A percentile compares a stretch with the other conserved stretches of the same genome.
Conservation (phyloP, 169 alveolate genomes). For the Miamiensis avidus region DNA sequence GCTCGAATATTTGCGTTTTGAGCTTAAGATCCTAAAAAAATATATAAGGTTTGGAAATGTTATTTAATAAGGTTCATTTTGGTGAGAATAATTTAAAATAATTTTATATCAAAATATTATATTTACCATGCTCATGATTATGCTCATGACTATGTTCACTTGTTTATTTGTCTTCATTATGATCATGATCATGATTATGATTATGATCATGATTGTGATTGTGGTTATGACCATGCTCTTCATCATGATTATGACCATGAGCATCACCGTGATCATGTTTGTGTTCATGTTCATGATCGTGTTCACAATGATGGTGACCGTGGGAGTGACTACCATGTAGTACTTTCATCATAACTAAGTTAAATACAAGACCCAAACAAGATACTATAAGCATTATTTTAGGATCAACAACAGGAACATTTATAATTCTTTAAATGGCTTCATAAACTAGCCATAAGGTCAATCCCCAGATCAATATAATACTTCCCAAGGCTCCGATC, state of each 20-base stretch:
- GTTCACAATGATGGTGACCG: constrained; percentile 6
- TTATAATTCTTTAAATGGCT: constrained; percentile 65
- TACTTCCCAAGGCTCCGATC: constrained; percentile 68
- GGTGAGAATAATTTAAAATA: too few species aligned
- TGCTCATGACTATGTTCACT: background rate
- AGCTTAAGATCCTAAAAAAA: background rate
- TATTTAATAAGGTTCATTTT: too few species aligned
- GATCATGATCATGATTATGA: constrained; percentile 32
- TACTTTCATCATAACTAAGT: constrained; percentile 43
- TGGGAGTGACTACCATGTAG: constrained; percentile 8
- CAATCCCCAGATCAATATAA: constrained; percentile 71
- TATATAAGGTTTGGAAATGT: too few species aligned
- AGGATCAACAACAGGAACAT: constrained; percentile 65
- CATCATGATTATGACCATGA: constrained; percentile 13
- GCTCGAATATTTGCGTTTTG: constrained; percentile 90
- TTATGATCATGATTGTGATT: constrained; percentile 29
- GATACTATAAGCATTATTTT: constrained; percentile 69
- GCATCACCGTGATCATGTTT: background rate
- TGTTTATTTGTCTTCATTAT: too few species aligned
- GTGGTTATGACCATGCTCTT: constrained; percentile 34
- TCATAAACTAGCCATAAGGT: constrained; percentile 66
- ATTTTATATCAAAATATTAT: background rate
- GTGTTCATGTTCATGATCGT: constrained; percentile 3
- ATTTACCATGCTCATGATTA: constrained; percentile 11
- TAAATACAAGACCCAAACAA: constrained; percentile 57